A percentile compares a stretch with the other conserved stretches of the same genome.
Evolutionary conservation across 441 rosid genomes (phyloP).

Genomic region (Geranium incanum): DNA sequence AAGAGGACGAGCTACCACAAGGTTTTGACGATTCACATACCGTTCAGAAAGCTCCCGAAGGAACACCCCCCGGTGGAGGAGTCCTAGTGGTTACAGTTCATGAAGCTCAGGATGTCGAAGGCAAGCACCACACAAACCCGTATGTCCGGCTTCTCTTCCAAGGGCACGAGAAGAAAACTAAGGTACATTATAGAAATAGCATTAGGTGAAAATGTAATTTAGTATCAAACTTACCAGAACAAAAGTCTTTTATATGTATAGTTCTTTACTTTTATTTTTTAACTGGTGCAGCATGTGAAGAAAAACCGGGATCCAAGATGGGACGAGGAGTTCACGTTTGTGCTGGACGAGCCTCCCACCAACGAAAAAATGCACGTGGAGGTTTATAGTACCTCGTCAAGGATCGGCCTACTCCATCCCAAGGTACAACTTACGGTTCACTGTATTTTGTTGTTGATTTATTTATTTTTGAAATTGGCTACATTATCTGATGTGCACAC

Average conservation of each 20-base stretch:
- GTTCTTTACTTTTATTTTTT: background rate
- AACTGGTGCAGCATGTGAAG: background rate
- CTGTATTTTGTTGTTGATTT: background rate
- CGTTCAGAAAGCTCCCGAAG: slow-evolving; percentile 74
- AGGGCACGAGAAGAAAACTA: slow-evolving; percentile 85
- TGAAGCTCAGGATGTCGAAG: slow-evolving; percentile 91
- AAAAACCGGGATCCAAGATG: slow-evolving; percentile 5
- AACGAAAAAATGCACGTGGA: slow-evolving; percentile 1
- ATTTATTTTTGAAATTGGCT: background rate
- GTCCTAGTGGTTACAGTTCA: slow-evolving; percentile 77
- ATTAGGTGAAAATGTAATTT: background rate
- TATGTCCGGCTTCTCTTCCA: slow-evolving; percentile 57
- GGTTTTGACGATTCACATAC: slow-evolving; percentile 50
- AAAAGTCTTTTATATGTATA: background rate
- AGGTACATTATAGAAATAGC: slow-evolving; percentile 33
- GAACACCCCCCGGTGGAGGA: slow-evolving; percentile 81
- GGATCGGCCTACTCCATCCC: slow-evolving; percentile 8
- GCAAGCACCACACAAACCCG: slow-evolving; percentile 95
- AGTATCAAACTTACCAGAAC: background rate
- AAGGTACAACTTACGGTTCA: background rate
- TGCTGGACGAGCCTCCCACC: slow-evolving; percentile 7
- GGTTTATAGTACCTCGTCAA: slow-evolving; percentile 3
- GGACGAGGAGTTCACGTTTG: background rate
- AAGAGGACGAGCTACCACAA: slow-evolving; percentile 56
- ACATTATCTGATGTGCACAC: background rate